These are phyloP conservation scores for Ceratocystis harringtonii DNA, from an alignment of 2,329 filamentous ascomycete species.

Conservation along the genomic window DNA sequence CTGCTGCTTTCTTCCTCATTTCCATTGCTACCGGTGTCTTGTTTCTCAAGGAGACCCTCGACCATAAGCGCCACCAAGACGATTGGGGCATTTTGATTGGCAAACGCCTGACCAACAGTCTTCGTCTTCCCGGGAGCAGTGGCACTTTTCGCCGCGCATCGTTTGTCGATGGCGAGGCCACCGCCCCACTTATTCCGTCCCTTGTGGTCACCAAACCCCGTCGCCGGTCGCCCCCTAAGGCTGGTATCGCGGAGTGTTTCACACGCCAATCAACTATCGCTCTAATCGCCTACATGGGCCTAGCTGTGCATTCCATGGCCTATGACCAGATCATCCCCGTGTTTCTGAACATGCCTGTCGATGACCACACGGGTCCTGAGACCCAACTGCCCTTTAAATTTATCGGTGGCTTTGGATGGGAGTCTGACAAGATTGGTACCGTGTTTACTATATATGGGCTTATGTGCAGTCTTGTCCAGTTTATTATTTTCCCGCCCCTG, in stretches of 20 bases:
- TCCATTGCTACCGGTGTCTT: conserved; percentile 60
- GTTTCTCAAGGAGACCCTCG: conserved; percentile 77
- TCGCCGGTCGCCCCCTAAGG: conserved; percentile 17
- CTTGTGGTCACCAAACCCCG: conserved; percentile 20
- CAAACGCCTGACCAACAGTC: conserved; percentile 40
- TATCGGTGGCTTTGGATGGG: conserved; percentile 60
- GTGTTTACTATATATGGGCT: conserved; percentile 76
- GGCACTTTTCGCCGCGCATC: conserved; percentile 29
- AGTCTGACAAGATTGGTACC: conserved; percentile 61
- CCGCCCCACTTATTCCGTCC: conserved; percentile 37
- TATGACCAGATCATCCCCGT: conserved; percentile 83
- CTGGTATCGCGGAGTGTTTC: conserved; percentile 49
- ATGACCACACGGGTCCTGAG: conserved; percentile 37
- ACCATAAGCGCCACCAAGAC: conserved; percentile 47
- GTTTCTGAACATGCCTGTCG: conserved; percentile 61
- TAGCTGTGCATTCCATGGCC: conserved; percentile 68
- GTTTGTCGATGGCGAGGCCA: conserved; percentile 41
- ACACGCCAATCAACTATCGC: conserved; percentile 60
- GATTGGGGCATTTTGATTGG: conserved; percentile 70
- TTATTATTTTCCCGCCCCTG: conserved; percentile 65
- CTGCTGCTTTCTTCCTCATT: conserved; percentile 59
- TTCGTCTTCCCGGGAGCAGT: conserved; percentile 21
- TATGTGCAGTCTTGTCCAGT: conserved; percentile 66
- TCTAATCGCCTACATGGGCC: conserved; percentile 60
- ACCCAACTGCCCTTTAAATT: conserved; percentile 65